These are phyloP conservation scores for Solanum piurae DNA, from an alignment of 257 asterid species.

Conservation along the genomic window DNA sequence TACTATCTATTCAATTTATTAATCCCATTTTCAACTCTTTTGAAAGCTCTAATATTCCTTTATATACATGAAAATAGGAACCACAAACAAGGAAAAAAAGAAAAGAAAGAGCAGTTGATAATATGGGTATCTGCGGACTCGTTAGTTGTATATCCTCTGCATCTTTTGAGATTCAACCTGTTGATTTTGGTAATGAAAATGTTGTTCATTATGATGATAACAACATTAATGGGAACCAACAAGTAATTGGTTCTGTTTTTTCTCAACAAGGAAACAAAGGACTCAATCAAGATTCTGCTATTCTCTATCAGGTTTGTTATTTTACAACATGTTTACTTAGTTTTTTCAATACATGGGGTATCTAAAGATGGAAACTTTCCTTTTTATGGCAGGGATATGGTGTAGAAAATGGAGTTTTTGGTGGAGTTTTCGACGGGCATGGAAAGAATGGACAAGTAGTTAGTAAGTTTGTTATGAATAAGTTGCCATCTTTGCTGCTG, in stretches of 20 bases:
- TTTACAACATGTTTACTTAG: neutral
- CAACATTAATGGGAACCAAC: conserved; percentile 3
- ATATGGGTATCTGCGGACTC: conserved; percentile 44
- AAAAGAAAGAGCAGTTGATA: conserved; percentile 11
- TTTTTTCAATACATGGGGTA: neutral
- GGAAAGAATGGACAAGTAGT: conserved; percentile 61
- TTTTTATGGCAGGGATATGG: conserved; percentile 52
- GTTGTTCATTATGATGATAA: conserved; percentile 27
- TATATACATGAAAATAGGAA: neutral
- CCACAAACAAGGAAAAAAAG: neutral
- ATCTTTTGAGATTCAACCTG: conserved; percentile 49
- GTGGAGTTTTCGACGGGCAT: conserved; percentile 88
- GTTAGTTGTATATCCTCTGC: conserved; percentile 19
- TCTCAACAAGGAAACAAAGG: conserved; percentile 69
- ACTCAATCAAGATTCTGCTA: conserved; percentile 61
- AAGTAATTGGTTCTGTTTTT: conserved; percentile 37
- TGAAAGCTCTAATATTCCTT: neutral
- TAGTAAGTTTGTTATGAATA: conserved; percentile 59
- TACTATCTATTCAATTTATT: neutral
- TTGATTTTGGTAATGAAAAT: conserved; percentile 49
- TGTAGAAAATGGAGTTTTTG: conserved; percentile 42
- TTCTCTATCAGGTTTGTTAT: conserved; percentile 54
- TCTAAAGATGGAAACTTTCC: neutral
- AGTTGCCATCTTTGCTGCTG: conserved; percentile 51
- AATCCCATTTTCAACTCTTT: conserved; percentile 1